Evolutionary conservation across 495 filamentous ascomycete species (phyloP), one percentile per base, ranked within the genome.

Genomic region (Pseudoneurospora amorphoporcata): DNA sequence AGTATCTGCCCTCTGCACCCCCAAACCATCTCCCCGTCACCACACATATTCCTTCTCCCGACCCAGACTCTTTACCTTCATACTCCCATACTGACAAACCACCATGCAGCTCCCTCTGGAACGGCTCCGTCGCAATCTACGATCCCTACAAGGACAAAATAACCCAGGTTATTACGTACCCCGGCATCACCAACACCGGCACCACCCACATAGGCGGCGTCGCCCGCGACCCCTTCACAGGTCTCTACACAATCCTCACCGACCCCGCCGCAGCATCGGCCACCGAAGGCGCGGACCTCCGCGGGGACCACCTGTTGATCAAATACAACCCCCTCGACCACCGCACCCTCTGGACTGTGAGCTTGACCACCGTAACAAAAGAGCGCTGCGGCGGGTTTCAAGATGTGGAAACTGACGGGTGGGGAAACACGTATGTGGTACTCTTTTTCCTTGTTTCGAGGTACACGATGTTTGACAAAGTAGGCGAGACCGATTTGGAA

Each of bases 191-290:
- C 0, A 72, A 75, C 68, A 77, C 76, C 16, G 72, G 45, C 39
- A 76, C 73, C 16, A 72, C 74, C 70, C 80, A 81, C 72, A 78
- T 81, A 14, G 81, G 81, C 38, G 81, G 81, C 71, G 77, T 82
- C 0, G 79, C 76, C 35, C 77, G 80, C 74, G 79, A 81, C 41
- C 77, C 74, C 6, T 76, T 77, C 75, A 76, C 74, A 4, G 73
- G 73, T 10, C 70, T 78, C 14, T 71, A 78, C 75, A 76, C 79
- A 35, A 79, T 82, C 74, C 75, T 81, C 5, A 76, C 77, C 35
- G 77, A 80, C 72, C 73, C 77, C 6, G 77, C 76, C 39, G 29
- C 53, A 14, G 75, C 74, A 2, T 78, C 75, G 74, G 77, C 72
- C 6, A 82, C 79, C 6, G 69, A 70, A 12, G 80, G 79, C 70